Conservation (phyloP, 352 stramenopile genomes). For the Saprolegnia parasitica region DNA sequence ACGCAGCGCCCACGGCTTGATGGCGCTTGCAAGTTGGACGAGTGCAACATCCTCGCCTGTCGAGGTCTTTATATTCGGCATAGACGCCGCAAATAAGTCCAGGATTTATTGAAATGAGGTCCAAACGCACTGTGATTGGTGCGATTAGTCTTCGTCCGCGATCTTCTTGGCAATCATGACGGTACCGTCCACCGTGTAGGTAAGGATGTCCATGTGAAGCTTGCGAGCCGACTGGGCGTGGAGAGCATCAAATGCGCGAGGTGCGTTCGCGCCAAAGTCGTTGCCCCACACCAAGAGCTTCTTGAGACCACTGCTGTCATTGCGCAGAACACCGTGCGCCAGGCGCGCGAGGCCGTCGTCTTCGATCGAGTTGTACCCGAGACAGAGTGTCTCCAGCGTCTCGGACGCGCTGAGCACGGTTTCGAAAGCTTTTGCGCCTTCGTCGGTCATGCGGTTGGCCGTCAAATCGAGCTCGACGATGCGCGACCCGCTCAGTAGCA, state of each 20-base stretch:
- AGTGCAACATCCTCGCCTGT: too few relatives aligned
- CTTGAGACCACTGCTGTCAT: slow-evolving; percentile 33
- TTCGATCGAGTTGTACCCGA: slow-evolving; percentile 32
- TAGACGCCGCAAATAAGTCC: too few relatives aligned
- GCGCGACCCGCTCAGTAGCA: slow-evolving; percentile 45
- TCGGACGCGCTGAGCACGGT: slow-evolving; percentile 32
- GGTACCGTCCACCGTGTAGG: slow-evolving; percentile 33
- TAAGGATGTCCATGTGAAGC: slow-evolving; percentile 57
- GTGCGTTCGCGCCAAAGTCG: slow-evolving; percentile 46
- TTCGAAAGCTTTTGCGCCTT: slow-evolving; percentile 48
- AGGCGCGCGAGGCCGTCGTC: slow-evolving; percentile 46
- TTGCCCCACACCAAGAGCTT: slow-evolving; percentile 66
- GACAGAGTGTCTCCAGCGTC: slow-evolving; percentile 4
- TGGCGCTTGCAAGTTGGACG: too few relatives aligned
- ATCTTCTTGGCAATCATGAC: slow-evolving; percentile 49
- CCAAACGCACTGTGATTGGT: too few relatives aligned
- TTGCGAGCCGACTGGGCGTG: slow-evolving; percentile 27
- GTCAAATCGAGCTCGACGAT: slow-evolving; percentile 57
- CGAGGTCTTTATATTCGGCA: too few relatives aligned
- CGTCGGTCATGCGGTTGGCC: slow-evolving; percentile 61
- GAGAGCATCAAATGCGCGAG: slow-evolving; percentile 33
- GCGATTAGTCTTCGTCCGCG: background rate
- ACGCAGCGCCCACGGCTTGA: too few relatives aligned
- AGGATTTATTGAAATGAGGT: too few relatives aligned
- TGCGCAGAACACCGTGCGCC: slow-evolving; percentile 38